Percentiles rank a stretch among this genome's conserved stretches.
These are phyloP conservation scores for Aspergillus tanneri DNA, from an alignment of 2,329 filamentous ascomycete genomes.

Conservation along the genomic window DNA sequence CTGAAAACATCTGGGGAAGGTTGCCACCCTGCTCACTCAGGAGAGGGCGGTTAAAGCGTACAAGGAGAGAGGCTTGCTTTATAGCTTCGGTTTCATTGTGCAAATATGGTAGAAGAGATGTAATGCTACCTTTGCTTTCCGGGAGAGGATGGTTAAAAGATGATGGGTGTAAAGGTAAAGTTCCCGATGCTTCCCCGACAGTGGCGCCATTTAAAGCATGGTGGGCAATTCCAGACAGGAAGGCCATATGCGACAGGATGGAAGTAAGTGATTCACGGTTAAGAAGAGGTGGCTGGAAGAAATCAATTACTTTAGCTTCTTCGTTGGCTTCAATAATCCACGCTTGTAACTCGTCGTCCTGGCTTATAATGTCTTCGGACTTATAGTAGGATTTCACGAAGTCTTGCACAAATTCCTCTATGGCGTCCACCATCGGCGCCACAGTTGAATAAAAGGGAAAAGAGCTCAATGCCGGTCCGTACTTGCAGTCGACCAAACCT, in stretches of 20 bases:
- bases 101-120: neutral
- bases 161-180: neutral
- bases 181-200: neutral
- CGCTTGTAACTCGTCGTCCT: neutral
- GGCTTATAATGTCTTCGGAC: neutral
- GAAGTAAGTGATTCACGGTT: neutral
- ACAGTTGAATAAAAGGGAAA: neutral
- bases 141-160: neutral
- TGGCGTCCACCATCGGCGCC: neutral
- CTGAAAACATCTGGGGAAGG: neutral
- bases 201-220: neutral
- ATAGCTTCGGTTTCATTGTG: conserved; percentile 1
- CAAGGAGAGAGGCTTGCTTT: neutral
- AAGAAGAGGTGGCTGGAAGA: neutral
- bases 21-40: neutral
- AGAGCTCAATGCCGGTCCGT: neutral
- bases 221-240: neutral
- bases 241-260: neutral
- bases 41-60: neutral
- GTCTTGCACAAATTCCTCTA: neutral
- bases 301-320: neutral
- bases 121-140: neutral
- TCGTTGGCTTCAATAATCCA: conserved; percentile 3
- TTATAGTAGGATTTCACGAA: neutral
- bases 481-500: neutral